phyloP scores from a whole-genome alignment of 2,329 filamentous ascomycete genomes.

The Davidsoniella virescens region DNA sequence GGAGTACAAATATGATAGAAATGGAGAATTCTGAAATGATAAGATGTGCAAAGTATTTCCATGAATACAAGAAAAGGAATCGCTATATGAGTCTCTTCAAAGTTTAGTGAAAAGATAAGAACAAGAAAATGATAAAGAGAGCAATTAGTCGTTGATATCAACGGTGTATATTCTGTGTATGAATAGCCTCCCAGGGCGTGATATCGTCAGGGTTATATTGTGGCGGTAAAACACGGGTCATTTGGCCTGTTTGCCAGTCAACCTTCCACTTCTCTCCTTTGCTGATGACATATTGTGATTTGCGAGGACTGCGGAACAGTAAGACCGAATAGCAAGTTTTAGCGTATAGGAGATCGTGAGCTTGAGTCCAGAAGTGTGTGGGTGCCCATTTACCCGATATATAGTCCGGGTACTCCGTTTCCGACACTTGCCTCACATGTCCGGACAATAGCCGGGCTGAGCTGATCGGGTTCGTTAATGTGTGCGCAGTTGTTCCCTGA shows the following conservation, averaged over 20 bases:
- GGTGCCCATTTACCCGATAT: conserved; percentile 41
- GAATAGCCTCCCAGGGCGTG: conserved; percentile 33
- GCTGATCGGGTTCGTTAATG: neutral
- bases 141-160: conserved; percentile 1
- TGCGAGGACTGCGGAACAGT: conserved; percentile 38
- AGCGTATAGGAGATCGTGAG: conserved; percentile 42
- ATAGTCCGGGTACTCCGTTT: conserved; percentile 29
- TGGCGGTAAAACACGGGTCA: conserved; percentile 37
- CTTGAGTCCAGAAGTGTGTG: conserved; percentile 35
- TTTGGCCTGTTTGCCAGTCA: conserved; percentile 40
- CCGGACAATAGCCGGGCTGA: conserved; percentile 12
- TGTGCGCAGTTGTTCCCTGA: neutral
- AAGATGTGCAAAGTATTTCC: too few relatives aligned
- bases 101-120: neutral
- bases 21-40: neutral
- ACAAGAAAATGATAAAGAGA: conserved; percentile 1
- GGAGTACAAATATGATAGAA: neutral
- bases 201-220: conserved; percentile 35
- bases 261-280: conserved; percentile 42
- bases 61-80: too few relatives aligned
- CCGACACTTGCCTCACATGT: conserved; percentile 24
- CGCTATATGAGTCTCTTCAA: too few relatives aligned
- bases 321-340: conserved; percentile 44
- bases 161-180: conserved; percentile 28
- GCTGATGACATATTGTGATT: conserved; percentile 40